Evolutionary conservation across 768 basidiomycete genomes (phyloP).

Genomic region (Dentipellis fragilis): DNA sequence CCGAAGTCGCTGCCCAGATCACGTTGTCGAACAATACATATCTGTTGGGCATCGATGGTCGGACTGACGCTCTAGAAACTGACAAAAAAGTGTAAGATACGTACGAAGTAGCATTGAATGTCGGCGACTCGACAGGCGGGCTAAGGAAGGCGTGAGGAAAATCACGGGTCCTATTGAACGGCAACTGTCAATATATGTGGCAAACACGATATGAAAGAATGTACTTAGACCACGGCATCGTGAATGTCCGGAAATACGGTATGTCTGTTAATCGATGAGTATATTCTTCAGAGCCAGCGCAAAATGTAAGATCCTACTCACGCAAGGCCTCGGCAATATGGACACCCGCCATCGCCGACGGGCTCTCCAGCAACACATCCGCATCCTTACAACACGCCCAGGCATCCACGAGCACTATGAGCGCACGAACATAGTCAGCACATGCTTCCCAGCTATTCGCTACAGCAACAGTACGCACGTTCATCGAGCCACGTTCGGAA

Average conservation of each 20-base stretch:
- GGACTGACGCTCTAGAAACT: not conserved
- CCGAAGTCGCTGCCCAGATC: constrained; percentile 56
- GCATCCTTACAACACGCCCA: constrained; percentile 58
- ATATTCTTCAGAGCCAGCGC: not conserved
- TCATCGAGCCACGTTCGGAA: constrained; percentile 62
- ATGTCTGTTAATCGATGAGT: constrained; percentile 27
- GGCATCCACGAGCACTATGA: constrained; percentile 44
- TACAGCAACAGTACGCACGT: constrained; percentile 25
- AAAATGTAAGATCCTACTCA: constrained; percentile 17
- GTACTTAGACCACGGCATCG: constrained; percentile 53
- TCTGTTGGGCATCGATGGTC: constrained; percentile 17
- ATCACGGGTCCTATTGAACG: constrained; percentile 33
- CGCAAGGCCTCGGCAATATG: constrained; percentile 63
- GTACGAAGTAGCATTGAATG: constrained; percentile 51
- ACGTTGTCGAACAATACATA: constrained; percentile 60
- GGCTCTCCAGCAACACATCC: constrained; percentile 56
- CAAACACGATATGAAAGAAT: constrained; percentile 4
- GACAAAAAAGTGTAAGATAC: constrained; percentile 13
- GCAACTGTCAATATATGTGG: not conserved
- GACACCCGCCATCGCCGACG: constrained; percentile 61
- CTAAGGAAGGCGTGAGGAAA: constrained; percentile 59
- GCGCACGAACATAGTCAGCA: not conserved
- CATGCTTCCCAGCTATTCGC: not conserved
- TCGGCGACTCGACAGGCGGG: constrained; percentile 52
- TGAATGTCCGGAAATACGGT: constrained; percentile 57